Evolutionary conservation across 345 rosid genomes (phyloP).

Genomic region (Eucalyptus brandiana): DNA sequence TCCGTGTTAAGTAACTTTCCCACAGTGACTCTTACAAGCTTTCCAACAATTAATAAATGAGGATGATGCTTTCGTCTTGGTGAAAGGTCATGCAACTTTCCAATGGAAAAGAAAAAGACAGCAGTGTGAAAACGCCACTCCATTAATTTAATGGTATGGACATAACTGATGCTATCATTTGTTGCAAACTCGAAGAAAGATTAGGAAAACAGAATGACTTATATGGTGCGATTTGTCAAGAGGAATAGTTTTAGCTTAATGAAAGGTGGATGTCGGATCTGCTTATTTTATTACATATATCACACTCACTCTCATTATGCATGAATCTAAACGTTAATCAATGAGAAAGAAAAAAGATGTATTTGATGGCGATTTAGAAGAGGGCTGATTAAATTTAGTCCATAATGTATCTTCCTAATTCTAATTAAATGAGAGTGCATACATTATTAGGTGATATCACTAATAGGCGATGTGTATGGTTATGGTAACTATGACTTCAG

Average conservation of each 20-base stretch:
- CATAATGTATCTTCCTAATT: background rate
- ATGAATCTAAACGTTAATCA: background rate
- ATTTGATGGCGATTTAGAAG: background rate
- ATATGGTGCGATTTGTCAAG: background rate
- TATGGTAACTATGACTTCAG: background rate
- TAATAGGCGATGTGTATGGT: background rate
- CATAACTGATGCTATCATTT: background rate
- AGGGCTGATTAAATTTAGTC: background rate
- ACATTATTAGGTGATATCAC: background rate
- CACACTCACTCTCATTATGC: background rate
- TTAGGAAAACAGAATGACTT: background rate
- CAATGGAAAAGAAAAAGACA: background rate
- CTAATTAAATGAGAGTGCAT: no score
- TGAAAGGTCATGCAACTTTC: background rate
- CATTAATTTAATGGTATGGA: background rate
- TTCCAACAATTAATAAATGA: no score
- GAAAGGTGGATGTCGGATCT: background rate
- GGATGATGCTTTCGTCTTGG: background rate
- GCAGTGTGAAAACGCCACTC: background rate
- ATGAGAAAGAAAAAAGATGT: background rate
- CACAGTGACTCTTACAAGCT: no score
- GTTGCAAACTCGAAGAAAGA: background rate
- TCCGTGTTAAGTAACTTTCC: rapidly evolving
- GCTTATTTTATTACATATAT: background rate
- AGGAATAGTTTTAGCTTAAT: background rate